Evolutionary conservation across 2,329 filamentous ascomycete species (phyloP).

Genomic region (Colletotrichum theobromicola): DNA sequence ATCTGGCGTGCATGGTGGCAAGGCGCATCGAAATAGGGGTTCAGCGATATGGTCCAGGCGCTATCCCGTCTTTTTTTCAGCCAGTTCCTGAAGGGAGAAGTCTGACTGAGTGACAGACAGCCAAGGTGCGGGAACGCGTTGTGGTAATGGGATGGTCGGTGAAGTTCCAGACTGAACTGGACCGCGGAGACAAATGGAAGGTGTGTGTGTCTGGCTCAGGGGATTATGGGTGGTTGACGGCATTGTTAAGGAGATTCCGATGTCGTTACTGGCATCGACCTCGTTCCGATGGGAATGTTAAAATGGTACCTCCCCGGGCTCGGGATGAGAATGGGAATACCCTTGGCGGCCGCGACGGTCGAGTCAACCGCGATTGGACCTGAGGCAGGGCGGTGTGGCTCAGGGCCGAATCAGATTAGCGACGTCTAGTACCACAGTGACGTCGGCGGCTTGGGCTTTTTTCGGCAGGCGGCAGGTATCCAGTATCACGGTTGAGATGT

Average conservation of each 20-base stretch:
- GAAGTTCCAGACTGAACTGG: constrained; percentile 9
- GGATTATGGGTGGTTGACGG: not conserved
- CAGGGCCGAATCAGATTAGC: constrained; percentile 1
- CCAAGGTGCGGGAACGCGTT: not conserved
- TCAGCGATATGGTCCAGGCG: not conserved
- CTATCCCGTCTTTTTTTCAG: not conserved
- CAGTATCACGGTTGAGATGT: not conserved
- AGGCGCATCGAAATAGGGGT: not conserved
- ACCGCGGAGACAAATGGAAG: not conserved
- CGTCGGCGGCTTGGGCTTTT: constrained; percentile 12
- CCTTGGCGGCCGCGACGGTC: not conserved
- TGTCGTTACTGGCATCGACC: constrained; percentile 6
- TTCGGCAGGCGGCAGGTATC: not conserved
- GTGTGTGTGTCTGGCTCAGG: not conserved
- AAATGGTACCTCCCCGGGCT: not conserved
- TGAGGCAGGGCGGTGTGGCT: constrained; percentile 1
- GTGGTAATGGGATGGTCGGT: not conserved
- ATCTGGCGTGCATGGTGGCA: not conserved
- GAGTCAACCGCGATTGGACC: constrained; percentile 1
- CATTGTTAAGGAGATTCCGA: not conserved
- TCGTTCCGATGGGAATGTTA: not conserved
- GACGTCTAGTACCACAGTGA: not conserved
- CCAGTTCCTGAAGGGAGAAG: not conserved
- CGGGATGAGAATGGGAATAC: not conserved
- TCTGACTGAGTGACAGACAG: not conserved